Conservation (phyloP, 139 green algal genomes). For the Desmodesmus armatus region DNA sequence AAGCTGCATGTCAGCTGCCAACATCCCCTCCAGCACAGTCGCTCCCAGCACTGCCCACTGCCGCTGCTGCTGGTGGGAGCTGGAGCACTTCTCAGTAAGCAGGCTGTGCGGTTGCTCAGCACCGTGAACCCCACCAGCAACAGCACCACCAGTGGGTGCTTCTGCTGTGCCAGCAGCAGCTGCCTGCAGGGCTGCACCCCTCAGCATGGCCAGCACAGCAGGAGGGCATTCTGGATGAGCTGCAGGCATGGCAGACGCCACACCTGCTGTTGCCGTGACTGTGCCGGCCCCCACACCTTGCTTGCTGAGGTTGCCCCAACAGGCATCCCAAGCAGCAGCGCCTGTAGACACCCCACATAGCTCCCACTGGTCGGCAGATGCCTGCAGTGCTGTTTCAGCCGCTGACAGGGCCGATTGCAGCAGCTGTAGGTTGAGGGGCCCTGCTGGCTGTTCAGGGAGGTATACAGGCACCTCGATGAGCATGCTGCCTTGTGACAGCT, state of each 20-base stretch:
- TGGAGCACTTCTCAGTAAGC: background rate
- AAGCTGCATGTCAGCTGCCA: background rate
- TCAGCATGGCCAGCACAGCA: background rate
- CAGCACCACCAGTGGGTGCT: background rate
- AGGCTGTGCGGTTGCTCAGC: too few species aligned
- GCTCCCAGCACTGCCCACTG: background rate
- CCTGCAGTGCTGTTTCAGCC: background rate
- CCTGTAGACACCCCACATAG: background rate
- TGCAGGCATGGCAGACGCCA: background rate
- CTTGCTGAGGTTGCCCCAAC: background rate
- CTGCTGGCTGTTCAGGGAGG: background rate
- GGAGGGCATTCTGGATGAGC: background rate
- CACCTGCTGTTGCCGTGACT: too few species aligned
- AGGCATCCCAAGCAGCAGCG: background rate
- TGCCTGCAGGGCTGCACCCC: background rate
- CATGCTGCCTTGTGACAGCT: too few species aligned
- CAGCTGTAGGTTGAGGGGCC: background rate
- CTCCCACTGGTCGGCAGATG: background rate
- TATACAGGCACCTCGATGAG: constrained; percentile 10
- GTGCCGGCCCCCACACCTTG: too few species aligned
- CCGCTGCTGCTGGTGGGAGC: background rate
- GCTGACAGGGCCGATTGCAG: background rate
- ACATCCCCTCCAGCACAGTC: background rate
- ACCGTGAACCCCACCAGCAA: background rate
- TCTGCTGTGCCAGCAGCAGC: background rate